Conservation (phyloP, 768 basidiomycete species). For the Serpula lacrymans region DNA sequence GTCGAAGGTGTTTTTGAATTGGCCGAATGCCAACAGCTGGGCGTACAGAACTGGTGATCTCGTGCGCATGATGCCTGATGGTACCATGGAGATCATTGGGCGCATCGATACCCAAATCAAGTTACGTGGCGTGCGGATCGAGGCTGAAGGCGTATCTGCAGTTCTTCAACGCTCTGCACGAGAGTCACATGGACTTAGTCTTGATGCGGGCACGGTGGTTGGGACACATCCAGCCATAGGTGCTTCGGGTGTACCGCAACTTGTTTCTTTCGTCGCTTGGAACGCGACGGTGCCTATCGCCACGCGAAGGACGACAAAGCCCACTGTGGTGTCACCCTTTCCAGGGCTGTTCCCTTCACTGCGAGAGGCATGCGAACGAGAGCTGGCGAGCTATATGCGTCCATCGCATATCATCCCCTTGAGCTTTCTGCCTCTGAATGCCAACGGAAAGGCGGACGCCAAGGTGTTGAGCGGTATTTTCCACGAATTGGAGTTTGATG, state of each 20-base stretch:
- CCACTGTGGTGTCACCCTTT: conserved; percentile 25
- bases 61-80: conserved; percentile 48
- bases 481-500: conserved; percentile 15
- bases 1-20: conserved; percentile 42
- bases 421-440: conserved; percentile 45
- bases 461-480: conserved; percentile 27
- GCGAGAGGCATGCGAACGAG: conserved; percentile 32
- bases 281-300: conserved; percentile 32
- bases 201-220: conserved; percentile 42
- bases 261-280: conserved; percentile 46
- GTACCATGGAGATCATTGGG: conserved; percentile 45
- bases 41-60: conserved; percentile 51
- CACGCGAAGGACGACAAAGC: conserved; percentile 32
- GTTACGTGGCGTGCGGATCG: conserved; percentile 51
- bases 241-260: conserved; percentile 30
- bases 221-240: conserved; percentile 41
- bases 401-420: conserved; percentile 48
- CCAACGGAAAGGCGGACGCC: conserved; percentile 31
- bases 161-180: conserved; percentile 27
- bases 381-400: conserved; percentile 49
- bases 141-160: conserved; percentile 48
- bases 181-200: conserved; percentile 13
- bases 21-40: conserved; percentile 37
- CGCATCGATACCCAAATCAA: conserved; percentile 53
- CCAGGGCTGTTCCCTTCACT: conserved; percentile 26